Evolutionary conservation across 2,329 filamentous ascomycete species (phyloP), one percentile per base, ranked within the genome.

Genomic region (Gremmenia infestans): DNA sequence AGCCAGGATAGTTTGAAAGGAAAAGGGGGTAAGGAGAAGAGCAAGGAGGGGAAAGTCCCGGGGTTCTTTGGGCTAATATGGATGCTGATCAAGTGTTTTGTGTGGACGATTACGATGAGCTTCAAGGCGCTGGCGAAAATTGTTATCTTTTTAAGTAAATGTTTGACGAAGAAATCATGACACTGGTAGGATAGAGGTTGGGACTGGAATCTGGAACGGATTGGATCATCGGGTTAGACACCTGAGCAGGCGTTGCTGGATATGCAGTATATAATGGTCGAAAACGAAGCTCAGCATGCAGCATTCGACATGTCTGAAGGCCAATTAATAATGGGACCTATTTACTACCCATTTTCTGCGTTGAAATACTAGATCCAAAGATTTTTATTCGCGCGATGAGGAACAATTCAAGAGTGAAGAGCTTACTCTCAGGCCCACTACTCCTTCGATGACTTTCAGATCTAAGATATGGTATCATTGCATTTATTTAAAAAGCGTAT

Each of bases 51-150:
- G 78, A 53, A 76, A 74, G 6, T 67, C 77, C 52, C 73, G 80
- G 65, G 76, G 1, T 67, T 80, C 35, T 74, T 83, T 62, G 80
- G 80, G 61, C 61, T 83, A 54, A 63, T 80, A 9, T 78, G 76
- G 58, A 77, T 78, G 52, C 63, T 78, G 12, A 79, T 85, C 65
- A 84, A 83, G 67, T 81, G 75, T 63, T 68, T 82, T 37, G 76
- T 85, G 49, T 86, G 82, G 81, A 67, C 76, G 14, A 68, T 84
- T 50, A 81, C 79, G n/a, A 67, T 82, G 23, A 67, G 72, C 4
- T 80, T 86, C 64, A 83, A 81, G 70, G 77, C 77, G 49, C 59
- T 81, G 9, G 72, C 74, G 52, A 74, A 74, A 39, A 69, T 82
- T n/a, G 72, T 82, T 51, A 75, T 77, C 53, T 72, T 76, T 8